These are phyloP conservation scores for Apiotrichum sp. DNA, from an alignment of 1,284 basidiomycete genomes.

Conservation along the genomic window DNA sequence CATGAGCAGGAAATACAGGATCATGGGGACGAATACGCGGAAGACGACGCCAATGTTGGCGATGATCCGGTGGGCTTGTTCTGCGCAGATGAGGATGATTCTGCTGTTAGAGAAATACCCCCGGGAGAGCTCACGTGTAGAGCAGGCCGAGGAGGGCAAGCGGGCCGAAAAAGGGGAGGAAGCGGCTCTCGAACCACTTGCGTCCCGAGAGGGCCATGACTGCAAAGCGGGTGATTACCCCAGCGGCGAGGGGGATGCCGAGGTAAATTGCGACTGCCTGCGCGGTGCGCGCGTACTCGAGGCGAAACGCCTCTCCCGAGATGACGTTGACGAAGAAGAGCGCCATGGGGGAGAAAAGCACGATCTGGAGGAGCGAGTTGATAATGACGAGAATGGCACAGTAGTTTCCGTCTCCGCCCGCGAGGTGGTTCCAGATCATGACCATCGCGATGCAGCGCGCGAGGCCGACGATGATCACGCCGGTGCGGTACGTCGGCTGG, in stretches of 20 bases:
- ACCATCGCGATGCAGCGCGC: slow-evolving; percentile 66
- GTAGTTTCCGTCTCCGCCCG: slow-evolving; percentile 65
- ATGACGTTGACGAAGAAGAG: slow-evolving; percentile 72
- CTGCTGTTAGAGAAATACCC: slow-evolving; percentile 12
- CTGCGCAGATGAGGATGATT: slow-evolving; percentile 64
- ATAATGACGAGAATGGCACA: slow-evolving; percentile 62
- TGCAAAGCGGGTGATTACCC: slow-evolving; percentile 60
- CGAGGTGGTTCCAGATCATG: slow-evolving; percentile 77
- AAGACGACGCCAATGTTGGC: slow-evolving; percentile 66
- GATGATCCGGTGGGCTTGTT: slow-evolving; percentile 60
- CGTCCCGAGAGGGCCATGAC: slow-evolving; percentile 53
- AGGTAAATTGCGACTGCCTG: slow-evolving; percentile 68
- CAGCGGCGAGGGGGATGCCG: slow-evolving; percentile 63
- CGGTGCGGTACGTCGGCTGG: slow-evolving; percentile 51
- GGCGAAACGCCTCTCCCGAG: slow-evolving; percentile 51
- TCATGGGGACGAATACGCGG: slow-evolving; percentile 69
- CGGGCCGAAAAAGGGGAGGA: slow-evolving; percentile 65
- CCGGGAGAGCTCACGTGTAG: slow-evolving; percentile 41
- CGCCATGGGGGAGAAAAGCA: slow-evolving; percentile 69
- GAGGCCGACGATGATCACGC: slow-evolving; percentile 58
- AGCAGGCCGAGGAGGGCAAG: slow-evolving; percentile 66
- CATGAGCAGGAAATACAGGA: slow-evolving; percentile 72
- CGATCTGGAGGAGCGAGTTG: slow-evolving; percentile 63
- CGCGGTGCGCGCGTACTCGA: slow-evolving; percentile 64
- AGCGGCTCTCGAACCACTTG: slow-evolving; percentile 53